phyloP scores from a whole-genome alignment of 164 flowering plant genomes.

The Berberis vulgaris region DNA sequence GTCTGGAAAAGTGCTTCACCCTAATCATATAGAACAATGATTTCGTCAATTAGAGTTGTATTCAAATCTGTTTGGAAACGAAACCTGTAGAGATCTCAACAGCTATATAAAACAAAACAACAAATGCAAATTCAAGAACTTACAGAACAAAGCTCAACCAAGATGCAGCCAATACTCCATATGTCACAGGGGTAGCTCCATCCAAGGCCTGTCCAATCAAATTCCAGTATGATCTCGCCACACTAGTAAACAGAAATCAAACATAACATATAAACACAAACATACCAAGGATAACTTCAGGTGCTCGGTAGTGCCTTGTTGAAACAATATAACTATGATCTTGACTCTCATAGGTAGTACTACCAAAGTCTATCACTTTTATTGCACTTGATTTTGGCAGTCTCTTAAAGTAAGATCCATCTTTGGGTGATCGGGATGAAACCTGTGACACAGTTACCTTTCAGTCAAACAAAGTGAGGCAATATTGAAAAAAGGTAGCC shows the following conservation, averaged over 20 bases:
- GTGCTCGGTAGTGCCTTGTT: slow-evolving; percentile 81
- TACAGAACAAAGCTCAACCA: slow-evolving; percentile 80
- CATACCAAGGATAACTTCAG: slow-evolving; percentile 82
- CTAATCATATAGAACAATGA: slow-evolving; percentile 23
- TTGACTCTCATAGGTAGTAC: slow-evolving; percentile 65
- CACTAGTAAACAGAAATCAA: neutral
- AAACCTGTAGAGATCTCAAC: too few species aligned
- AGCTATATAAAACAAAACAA: neutral
- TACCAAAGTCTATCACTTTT: slow-evolving; percentile 87
- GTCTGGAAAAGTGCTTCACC: slow-evolving; percentile 83
- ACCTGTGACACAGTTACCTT: slow-evolving; percentile 25
- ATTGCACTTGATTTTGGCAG: slow-evolving; percentile 62
- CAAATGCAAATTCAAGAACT: neutral
- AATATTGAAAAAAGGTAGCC: neutral
- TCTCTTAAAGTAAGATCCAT: slow-evolving; percentile 44
- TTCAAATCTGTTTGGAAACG: too few species aligned
- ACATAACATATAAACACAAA: neutral
- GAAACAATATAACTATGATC: slow-evolving; percentile 72
- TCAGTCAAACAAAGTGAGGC: neutral
- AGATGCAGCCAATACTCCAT: slow-evolving; percentile 80
- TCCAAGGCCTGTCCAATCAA: slow-evolving; percentile 45
- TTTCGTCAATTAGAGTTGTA: too few species aligned
- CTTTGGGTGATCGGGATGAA: slow-evolving; percentile 56
- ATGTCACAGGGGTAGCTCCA: slow-evolving; percentile 83
- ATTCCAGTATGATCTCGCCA: neutral